Evolutionary conservation across 208 protist genomes (phyloP).

Genomic region (Crithidia thermophila): DNA sequence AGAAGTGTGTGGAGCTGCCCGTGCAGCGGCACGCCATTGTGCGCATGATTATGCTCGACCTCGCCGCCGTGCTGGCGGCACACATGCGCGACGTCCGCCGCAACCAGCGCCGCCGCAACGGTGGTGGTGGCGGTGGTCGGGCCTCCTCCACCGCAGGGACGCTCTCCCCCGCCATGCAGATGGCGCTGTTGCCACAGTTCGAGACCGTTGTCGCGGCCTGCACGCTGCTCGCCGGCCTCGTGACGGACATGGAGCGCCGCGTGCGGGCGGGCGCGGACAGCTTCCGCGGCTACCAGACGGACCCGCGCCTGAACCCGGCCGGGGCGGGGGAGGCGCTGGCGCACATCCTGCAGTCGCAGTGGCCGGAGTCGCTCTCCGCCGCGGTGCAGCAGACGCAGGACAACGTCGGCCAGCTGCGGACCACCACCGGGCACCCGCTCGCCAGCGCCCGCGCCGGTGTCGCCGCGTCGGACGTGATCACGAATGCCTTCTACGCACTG

Average conservation of each 20-base stretch:
- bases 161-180: not conserved
- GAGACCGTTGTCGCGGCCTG: slow-evolving; percentile 43
- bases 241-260: slow-evolving; percentile 66
- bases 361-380: slow-evolving; percentile 28
- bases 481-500: slow-evolving; percentile 19
- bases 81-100: slow-evolving; percentile 19
- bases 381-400: slow-evolving; percentile 29
- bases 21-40: slow-evolving; percentile 73
- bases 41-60: slow-evolving; percentile 61
- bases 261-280: slow-evolving; percentile 69
- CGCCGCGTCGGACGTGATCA: slow-evolving; percentile 3
- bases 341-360: slow-evolving; percentile 14
- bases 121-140: not conserved
- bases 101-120: not conserved
- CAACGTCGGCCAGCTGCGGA: slow-evolving; percentile 26
- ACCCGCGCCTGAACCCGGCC: slow-evolving; percentile 46
- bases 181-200: slow-evolving; percentile 28
- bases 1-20: slow-evolving; percentile 41
- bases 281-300: slow-evolving; percentile 60
- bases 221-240: slow-evolving; percentile 54
- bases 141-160: not conserved
- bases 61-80: slow-evolving; percentile 46
- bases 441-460: not conserved
- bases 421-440: not conserved
- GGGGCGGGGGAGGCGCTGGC: slow-evolving; percentile 1